Conservation (phyloP, 116 monocot genomes). For the Phalaenopsis hybrid region DNA sequence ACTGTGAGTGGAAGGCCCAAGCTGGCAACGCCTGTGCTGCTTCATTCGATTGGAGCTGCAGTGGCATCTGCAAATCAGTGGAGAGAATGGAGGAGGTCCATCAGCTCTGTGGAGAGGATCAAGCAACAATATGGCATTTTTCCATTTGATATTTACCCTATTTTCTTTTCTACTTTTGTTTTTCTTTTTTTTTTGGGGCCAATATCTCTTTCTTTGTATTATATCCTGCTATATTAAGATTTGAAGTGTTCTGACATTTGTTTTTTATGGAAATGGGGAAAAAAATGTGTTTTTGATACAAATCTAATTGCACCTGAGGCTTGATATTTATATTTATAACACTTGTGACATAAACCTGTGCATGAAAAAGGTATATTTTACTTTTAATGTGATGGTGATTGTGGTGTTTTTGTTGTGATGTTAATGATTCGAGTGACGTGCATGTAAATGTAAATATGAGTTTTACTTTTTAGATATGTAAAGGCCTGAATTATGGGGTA, state of each 20-base stretch:
- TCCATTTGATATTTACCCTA: not conserved
- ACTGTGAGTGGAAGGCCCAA: slow-evolving; percentile 15
- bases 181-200: not conserved
- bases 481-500: too few species aligned
- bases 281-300: too few species aligned
- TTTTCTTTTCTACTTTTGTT: not conserved
- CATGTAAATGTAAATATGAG: too few species aligned
- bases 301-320: too few species aligned
- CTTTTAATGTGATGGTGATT: too few species aligned
- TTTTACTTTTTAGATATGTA: too few species aligned
- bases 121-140: slow-evolving; percentile 7
- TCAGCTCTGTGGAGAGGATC: slow-evolving; percentile 9
- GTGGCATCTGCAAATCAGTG: slow-evolving; percentile 11
- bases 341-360: too few species aligned
- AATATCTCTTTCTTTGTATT: not conserved
- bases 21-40: slow-evolving; percentile 11
- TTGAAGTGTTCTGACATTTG: not conserved
- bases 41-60: slow-evolving; percentile 17
- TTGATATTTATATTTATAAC: too few species aligned
- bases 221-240: not conserved
- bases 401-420: too few species aligned
- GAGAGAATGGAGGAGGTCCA: slow-evolving; percentile 20
- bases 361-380: too few species aligned
- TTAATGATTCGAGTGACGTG: too few species aligned
- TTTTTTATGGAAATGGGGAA: not conserved